phyloP scores from a whole-genome alignment of 768 basidiomycete genomes.

The Suillus subluteus region DNA sequence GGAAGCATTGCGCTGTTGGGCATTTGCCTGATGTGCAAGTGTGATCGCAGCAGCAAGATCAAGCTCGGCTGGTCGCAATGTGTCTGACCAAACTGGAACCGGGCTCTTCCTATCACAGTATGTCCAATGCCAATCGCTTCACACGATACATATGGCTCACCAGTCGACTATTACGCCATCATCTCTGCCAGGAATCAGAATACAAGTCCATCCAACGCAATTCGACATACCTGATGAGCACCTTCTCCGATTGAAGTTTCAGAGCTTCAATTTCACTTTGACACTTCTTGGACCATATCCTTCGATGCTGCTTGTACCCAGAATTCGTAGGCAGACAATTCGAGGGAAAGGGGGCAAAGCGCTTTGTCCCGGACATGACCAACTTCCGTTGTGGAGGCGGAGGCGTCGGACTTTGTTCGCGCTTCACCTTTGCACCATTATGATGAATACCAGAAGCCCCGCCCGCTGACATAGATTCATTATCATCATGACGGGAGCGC shows the following conservation, averaged over 20 bases:
- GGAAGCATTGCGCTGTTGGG: constrained; percentile 13
- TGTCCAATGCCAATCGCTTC: background rate
- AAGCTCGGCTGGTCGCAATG: constrained; percentile 26
- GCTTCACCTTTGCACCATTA: constrained; percentile 19
- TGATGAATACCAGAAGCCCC: background rate
- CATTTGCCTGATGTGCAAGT: constrained; percentile 30
- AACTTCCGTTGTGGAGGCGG: constrained; percentile 19
- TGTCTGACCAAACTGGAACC: constrained; percentile 37
- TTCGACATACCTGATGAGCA: constrained; percentile 30
- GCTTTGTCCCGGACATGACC: constrained; percentile 30
- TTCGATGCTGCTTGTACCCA: constrained; percentile 25
- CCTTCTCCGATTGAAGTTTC: constrained; percentile 27
- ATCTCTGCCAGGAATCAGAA: constrained; percentile 20
- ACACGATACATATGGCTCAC: constrained; percentile 16
- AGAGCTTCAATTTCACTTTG: constrained; percentile 23
- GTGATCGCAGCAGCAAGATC: constrained; percentile 33
- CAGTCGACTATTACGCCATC: constrained; percentile 37
- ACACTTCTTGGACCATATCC: constrained; percentile 25
- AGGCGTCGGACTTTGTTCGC: constrained; percentile 26
- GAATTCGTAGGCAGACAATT: constrained; percentile 26
- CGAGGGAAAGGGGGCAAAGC: constrained; percentile 30
- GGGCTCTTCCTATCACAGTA: constrained; percentile 28
- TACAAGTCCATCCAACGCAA: constrained; percentile 1
- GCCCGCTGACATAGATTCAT: background rate
- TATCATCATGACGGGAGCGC: constrained; percentile 15